Conservation (phyloP, 306 rosid species). For the Rosa chinensis region DNA sequence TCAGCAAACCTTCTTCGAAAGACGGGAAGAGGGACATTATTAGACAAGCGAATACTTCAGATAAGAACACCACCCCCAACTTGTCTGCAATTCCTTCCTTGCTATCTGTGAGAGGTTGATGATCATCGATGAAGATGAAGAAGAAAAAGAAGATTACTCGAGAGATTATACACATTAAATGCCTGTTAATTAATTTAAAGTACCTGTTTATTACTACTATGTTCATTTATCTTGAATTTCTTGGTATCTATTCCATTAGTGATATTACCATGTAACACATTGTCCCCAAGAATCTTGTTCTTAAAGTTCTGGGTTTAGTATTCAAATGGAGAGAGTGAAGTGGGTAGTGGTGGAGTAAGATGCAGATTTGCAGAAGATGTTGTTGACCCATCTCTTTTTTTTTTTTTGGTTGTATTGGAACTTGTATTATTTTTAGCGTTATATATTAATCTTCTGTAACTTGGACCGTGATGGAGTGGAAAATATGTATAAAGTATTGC, state of each 20-base stretch:
- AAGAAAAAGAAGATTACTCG: neutral
- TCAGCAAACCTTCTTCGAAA: constrained; percentile 55
- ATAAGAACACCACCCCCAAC: constrained; percentile 57
- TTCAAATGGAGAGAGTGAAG: neutral
- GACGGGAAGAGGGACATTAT: constrained; percentile 48
- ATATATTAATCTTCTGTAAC: constrained; percentile 10
- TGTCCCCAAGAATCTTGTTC: neutral
- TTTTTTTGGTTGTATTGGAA: constrained; percentile 13
- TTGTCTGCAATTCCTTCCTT: constrained; percentile 76
- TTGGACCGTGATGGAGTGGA: constrained; percentile 16
- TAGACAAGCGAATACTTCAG: constrained; percentile 41
- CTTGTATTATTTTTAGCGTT: constrained; percentile 2
- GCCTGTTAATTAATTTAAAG: constrained; percentile 11
- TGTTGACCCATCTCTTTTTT: constrained; percentile 9
- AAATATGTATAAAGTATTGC: neutral
- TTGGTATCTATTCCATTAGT: constrained; percentile 6
- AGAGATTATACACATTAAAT: constrained; percentile 8
- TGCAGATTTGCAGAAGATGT: neutral
- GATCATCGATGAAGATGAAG: neutral
- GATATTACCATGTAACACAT: neutral
- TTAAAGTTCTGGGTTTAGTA: neutral
- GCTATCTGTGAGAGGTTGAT: constrained; percentile 53
- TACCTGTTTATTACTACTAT: constrained; percentile 20
- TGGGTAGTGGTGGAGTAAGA: neutral
- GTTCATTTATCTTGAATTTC: constrained; percentile 14